Base-by-base conservation (phyloP, 768 basidiomycete genomes). In the Infundibulicybe gibba region DNA sequence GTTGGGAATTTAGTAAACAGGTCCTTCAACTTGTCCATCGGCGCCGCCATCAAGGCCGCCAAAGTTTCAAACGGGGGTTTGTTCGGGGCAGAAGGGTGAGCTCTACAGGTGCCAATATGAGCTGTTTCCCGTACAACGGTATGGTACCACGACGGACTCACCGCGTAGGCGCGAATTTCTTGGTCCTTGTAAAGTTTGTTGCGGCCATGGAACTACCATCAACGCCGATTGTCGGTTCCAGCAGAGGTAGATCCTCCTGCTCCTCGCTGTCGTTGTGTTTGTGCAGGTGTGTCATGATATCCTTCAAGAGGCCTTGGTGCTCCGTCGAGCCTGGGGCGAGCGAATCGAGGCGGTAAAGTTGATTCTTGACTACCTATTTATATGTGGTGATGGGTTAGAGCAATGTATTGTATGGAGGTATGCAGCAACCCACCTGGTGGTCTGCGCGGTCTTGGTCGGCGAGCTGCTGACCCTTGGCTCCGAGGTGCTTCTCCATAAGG, bases 151-250 rank as follows among this genome's bases (percentile, higher is more conserved):
- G n/a, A n/a, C n/a, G n/a, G n/a, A 61, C 74, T 11, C 16, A 79
- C 80, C 77, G 68, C 8, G 83, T 83, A 0, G 82, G 83, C 5
- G 69, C 80, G 49, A 83, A 80, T 51, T 76, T 75, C 67, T 85
- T 85, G 2, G 81, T 83, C 44, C 68, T 61, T 51, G 61, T 68
- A 63, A 84, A 85, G 31, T 55, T 63, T 16, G 51, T 47, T 1
- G 80, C 79, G 0, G 79, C 77, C n/a, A 61, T 42, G 20, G 63
- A 53, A 50, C 77, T 76, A 2, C 62, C 69, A 1, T 75, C 68
- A 4, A 59, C 51, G 11, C 76, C 74, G 19, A 84, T 64, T 13
- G 65, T 62, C 8, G 71, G 63, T 56, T 80, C 76, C 15, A 83
- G 69, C 14, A 68, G 53, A 1, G 81, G 81, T 0, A 84, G 68